Evolutionary conservation across 2,329 filamentous ascomycete genomes (phyloP).

Genomic region (Cladophialophora carrionii): DNA sequence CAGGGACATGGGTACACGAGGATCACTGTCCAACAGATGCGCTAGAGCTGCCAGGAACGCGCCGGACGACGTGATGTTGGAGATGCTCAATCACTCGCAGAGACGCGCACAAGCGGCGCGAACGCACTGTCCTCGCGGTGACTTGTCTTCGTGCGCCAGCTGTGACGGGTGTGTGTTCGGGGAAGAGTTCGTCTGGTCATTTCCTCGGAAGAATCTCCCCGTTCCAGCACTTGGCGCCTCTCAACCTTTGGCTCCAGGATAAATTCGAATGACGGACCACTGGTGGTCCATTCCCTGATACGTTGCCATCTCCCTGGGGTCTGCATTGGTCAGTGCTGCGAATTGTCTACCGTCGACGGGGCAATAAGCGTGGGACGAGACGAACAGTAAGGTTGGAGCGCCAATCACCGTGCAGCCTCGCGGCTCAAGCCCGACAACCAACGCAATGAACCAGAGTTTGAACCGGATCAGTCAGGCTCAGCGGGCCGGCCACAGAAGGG

Average conservation of each 20-base stretch:
- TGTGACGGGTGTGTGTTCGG: neutral
- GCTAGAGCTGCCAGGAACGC: neutral
- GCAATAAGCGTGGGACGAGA: neutral
- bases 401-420: neutral
- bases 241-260: neutral
- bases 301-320: neutral
- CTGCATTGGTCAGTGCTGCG: neutral
- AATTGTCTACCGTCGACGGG: neutral
- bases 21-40: conserved; percentile 3
- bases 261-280: too few species aligned
- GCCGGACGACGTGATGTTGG: neutral
- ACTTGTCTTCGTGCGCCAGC: neutral
- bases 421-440: neutral
- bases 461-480: neutral
- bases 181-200: neutral
- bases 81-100: neutral
- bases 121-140: neutral
- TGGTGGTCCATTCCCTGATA: neutral
- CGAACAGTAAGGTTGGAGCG: neutral
- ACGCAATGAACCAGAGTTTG: neutral
- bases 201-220: neutral
- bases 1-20: neutral
- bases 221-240: neutral
- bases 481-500: neutral
- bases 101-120: neutral